A percentile compares a stretch with the other conserved stretches of the same genome.
phyloP scores from a whole-genome alignment of 768 basidiomycete species.

The Psilocybe tampanensis region DNA sequence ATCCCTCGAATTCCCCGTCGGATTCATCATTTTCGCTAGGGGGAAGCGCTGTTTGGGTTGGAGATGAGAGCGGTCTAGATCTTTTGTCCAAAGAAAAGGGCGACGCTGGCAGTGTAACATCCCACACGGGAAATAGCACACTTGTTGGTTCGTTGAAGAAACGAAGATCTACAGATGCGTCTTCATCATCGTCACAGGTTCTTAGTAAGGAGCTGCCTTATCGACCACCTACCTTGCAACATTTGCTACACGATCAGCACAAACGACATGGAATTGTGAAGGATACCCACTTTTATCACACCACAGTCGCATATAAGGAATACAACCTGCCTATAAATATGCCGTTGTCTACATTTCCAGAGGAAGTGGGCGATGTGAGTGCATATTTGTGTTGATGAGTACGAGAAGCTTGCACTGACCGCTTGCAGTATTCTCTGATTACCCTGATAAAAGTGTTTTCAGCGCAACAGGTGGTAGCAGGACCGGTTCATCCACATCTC shows the following conservation, averaged over 20 bases:
- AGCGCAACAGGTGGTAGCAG: conserved; percentile 56
- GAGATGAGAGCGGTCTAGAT: conserved; percentile 65
- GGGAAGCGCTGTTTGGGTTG: conserved; percentile 84
- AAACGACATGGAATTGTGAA: conserved; percentile 56
- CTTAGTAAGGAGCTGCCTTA: conserved; percentile 42
- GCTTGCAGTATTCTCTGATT: conserved; percentile 83
- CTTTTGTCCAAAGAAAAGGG: conserved; percentile 47
- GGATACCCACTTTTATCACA: conserved; percentile 95
- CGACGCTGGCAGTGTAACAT: conserved; percentile 45
- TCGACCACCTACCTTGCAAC: conserved; percentile 37
- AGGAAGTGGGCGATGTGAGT: conserved; percentile 95
- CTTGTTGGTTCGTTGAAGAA: conserved; percentile 44
- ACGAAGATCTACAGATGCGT: conserved; percentile 72
- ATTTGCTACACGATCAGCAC: conserved; percentile 48
- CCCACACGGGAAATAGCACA: conserved; percentile 41
- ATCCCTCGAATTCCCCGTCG: conserved; percentile 57
- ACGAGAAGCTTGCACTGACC: conserved; percentile 4
- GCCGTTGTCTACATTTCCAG: conserved; percentile 85
- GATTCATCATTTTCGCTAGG: conserved; percentile 78
- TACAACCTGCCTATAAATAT: conserved; percentile 88
- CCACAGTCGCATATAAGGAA: conserved; percentile 80
- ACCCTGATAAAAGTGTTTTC: conserved; percentile 85
- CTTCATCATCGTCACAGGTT: conserved; percentile 68
- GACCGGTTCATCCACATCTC: conserved; percentile 87
- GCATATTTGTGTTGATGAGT: conserved; percentile 3